Evolutionary conservation across 177 flowering plant species (phyloP).

Genomic region (Telopea speciosissima): DNA sequence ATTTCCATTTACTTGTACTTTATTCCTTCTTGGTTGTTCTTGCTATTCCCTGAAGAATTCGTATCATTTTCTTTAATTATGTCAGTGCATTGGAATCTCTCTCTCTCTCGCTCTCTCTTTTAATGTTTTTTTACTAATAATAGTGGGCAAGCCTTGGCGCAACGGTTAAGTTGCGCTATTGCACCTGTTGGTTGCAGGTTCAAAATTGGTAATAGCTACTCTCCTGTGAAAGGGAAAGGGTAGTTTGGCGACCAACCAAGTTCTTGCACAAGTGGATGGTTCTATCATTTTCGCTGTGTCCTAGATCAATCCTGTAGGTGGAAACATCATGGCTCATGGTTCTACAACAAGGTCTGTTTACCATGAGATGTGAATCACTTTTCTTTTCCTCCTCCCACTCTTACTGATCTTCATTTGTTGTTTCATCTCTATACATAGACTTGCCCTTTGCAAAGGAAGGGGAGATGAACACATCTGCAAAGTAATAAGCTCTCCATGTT

Average conservation of each 20-base stretch:
- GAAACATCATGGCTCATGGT: slow-evolving; percentile 98
- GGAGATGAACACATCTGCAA: slow-evolving; percentile 94
- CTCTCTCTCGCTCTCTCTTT: too few relatives aligned
- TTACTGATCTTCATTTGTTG: neutral
- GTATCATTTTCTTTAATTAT: too few relatives aligned
- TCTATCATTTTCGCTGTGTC: slow-evolving; percentile 93
- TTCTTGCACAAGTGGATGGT: slow-evolving; percentile 96
- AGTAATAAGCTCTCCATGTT: slow-evolving; percentile 92
- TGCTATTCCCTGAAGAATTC: too few relatives aligned
- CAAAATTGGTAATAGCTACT: too few relatives aligned
- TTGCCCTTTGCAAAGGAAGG: slow-evolving; percentile 85
- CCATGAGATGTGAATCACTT: neutral
- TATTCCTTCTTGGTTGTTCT: too few relatives aligned
- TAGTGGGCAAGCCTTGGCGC: too few relatives aligned
- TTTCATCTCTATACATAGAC: slow-evolving; percentile 31
- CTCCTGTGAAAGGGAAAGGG: too few relatives aligned
- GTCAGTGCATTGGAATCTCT: too few relatives aligned
- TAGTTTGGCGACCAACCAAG: slow-evolving; percentile 99
- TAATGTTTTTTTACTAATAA: too few relatives aligned
- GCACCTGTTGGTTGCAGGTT: too few relatives aligned
- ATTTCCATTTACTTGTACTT: too few relatives aligned
- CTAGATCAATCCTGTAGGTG: slow-evolving; percentile 95
- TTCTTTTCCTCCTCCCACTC: neutral
- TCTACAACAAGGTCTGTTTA: slow-evolving; percentile 78
- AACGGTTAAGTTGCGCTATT: too few relatives aligned